These are phyloP conservation scores for Acorus calamus DNA, from an alignment of 106 monocot species.

Conservation along the genomic window DNA sequence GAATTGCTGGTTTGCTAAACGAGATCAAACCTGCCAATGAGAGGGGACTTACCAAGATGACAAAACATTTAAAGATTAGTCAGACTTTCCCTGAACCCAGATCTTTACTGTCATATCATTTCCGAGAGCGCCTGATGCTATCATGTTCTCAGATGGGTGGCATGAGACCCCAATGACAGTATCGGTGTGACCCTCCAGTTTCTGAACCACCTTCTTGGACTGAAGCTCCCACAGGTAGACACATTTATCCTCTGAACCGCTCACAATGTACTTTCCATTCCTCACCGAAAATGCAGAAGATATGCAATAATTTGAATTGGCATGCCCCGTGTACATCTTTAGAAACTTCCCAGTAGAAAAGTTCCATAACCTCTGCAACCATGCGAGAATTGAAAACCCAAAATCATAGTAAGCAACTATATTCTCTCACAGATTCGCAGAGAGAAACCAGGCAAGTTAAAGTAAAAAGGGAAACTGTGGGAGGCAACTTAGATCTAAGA, in stretches of 20 bases:
- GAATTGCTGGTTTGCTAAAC: no score
- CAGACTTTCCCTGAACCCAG: constrained; percentile 33
- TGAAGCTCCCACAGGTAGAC: constrained; percentile 68
- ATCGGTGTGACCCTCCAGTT: constrained; percentile 63
- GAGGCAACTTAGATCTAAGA: no score
- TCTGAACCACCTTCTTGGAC: constrained; percentile 41
- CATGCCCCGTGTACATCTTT: constrained; percentile 58
- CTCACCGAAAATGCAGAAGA: constrained; percentile 55
- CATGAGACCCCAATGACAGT: constrained; percentile 46
- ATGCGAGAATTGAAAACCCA: not conserved
- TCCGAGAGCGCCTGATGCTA: constrained; percentile 46
- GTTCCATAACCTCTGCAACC: constrained; percentile 59
- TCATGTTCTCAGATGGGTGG: constrained; percentile 47
- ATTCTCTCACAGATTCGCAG: no score
- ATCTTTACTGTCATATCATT: constrained; percentile 57
- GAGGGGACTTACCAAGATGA: no score
- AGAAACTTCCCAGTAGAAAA: constrained; percentile 55
- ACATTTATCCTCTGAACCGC: constrained; percentile 66
- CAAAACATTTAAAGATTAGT: no score
- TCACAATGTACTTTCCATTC: constrained; percentile 64
- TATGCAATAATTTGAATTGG: constrained; percentile 45
- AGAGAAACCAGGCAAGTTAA: no score
- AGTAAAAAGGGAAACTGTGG: no score
- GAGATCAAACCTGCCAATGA: no score
- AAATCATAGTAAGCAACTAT: not conserved